These are phyloP conservation scores for Crithidia acanthocephali DNA, from an alignment of 208 protist genomes.

Conservation along the genomic window DNA sequence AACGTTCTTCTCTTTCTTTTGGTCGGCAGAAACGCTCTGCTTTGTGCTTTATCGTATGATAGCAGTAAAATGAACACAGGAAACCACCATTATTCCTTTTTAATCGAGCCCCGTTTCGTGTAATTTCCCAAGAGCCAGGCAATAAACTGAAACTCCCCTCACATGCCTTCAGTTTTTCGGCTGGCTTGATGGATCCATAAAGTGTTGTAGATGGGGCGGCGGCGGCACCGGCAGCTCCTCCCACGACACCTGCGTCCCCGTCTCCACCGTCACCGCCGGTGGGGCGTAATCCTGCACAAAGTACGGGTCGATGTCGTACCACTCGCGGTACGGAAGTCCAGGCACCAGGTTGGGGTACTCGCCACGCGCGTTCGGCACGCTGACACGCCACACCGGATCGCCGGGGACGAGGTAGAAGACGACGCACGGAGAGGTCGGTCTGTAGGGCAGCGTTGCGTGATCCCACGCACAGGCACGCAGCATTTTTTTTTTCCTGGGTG, in stretches of 20 bases:
- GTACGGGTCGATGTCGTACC: slow-evolving; percentile 17
- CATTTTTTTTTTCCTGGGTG: too few relatives aligned
- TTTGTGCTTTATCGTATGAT: too few relatives aligned
- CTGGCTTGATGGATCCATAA: too few relatives aligned
- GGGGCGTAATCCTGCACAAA: slow-evolving; percentile 65
- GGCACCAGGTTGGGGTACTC: slow-evolving; percentile 72
- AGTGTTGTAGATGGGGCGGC: slow-evolving; percentile 27
- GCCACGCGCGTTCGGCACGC: slow-evolving; percentile 74
- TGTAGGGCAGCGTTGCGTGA: slow-evolving; percentile 72
- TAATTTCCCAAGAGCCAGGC: too few relatives aligned
- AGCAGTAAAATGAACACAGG: too few relatives aligned
- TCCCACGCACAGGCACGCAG: slow-evolving; percentile 57
- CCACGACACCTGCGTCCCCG: slow-evolving; percentile 40
- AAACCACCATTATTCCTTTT: too few relatives aligned
- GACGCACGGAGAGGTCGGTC: slow-evolving; percentile 56
- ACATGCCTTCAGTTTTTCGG: too few relatives aligned
- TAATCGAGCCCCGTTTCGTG: too few relatives aligned
- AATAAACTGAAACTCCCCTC: too few relatives aligned
- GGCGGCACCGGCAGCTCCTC: slow-evolving; percentile 35
- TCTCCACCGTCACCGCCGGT: slow-evolving; percentile 34
- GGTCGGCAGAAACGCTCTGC: too few relatives aligned
- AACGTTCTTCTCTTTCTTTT: too few relatives aligned
- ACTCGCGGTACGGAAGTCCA: slow-evolving; percentile 82
- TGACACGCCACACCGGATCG: slow-evolving; percentile 62
- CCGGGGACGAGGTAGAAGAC: slow-evolving; percentile 85